Percentiles rank a stretch among this genome's conserved stretches.
These are phyloP conservation scores for Monosporascus sp. DNA, from an alignment of 2,329 filamentous ascomycete genomes.

Conservation along the genomic window DNA sequence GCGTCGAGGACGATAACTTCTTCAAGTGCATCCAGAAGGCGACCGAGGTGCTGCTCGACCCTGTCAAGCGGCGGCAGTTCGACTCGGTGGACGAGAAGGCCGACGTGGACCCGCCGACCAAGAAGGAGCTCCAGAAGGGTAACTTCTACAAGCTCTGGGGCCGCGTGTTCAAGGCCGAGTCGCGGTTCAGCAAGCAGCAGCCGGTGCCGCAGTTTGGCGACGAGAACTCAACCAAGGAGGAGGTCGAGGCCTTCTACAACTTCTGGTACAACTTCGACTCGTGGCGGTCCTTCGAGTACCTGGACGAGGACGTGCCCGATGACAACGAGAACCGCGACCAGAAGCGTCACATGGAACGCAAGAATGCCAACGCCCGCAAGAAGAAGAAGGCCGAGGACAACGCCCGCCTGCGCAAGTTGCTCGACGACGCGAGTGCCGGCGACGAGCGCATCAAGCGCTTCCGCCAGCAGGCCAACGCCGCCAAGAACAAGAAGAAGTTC, in stretches of 20 bases:
- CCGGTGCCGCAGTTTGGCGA: slow-evolving; percentile 84
- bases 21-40: slow-evolving; percentile 99
- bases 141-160: slow-evolving; percentile 96
- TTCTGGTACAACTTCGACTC: slow-evolving; percentile 99
- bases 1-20: slow-evolving; percentile 90
- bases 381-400: slow-evolving; percentile 99
- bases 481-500: slow-evolving; percentile 91
- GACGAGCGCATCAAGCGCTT: slow-evolving; percentile 98
- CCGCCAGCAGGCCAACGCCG: slow-evolving; percentile 82
- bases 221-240: slow-evolving; percentile 77
- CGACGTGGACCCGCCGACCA: slow-evolving; percentile 84
- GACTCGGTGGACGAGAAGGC: slow-evolving; percentile 94
- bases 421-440: slow-evolving; percentile 76
- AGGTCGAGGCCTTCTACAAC: slow-evolving; percentile 96
- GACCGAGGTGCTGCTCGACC: slow-evolving; percentile 87
- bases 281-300: slow-evolving; percentile 96
- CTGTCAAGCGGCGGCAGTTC: slow-evolving; percentile 86
- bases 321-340: slow-evolving; percentile 99
- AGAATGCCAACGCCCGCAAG: slow-evolving; percentile 95
- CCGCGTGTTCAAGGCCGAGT: slow-evolving; percentile 85
- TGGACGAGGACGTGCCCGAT: slow-evolving; percentile 97
- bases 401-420: slow-evolving; percentile 77
- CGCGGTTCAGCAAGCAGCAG: slow-evolving; percentile 84
- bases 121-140: slow-evolving; percentile 80
- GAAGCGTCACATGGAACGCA: slow-evolving; percentile 96